Evolutionary conservation across 768 basidiomycete species (phyloP), one percentile per base, ranked within the genome.

Genomic region (Russula lepida): DNA sequence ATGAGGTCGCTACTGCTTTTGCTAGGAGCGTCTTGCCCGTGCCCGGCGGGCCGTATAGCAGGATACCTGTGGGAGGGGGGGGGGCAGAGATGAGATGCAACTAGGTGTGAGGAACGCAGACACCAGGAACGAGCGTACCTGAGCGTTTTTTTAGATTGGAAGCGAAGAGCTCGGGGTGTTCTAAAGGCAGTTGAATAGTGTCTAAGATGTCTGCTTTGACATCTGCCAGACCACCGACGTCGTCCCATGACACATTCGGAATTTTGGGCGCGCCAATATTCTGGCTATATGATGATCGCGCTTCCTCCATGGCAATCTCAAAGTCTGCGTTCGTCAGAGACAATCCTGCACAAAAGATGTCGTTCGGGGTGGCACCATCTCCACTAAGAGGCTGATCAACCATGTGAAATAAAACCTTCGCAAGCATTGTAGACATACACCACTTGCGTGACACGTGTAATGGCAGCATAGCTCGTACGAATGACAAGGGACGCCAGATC

Each of bases 251-350:
- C 0, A 99, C 94, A 64, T 80, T 88, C 1, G 97, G 97, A 37
- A 99, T 99, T 66, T 89, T 94, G 0, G 97, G 97, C 27, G 93
- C 92, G n/a, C 95, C 95, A 62, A 98, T 95, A 69, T 82, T 92
- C 70, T 94, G 91, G 8, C 91, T 88, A 72, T 95, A 95, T 0
- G 88, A 81, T 11, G 81, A 74, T 56, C 93, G 78, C 13, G 89
- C 88, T 62, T 84, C 81, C 13, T 78, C 77, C 21, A 98, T 77
- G 0, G 92, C 92, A 17, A 66, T 59, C 4, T 86, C 81, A 67
- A 98, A 86, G 69, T 98, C 92, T 44, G 76, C 76, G 0, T 78
- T 77, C 21, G 75, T 79, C 35, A 85, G 63, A 8, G 77, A 72
- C 8, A 82, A 67, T 2, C 78, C 79, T 5, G 76, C 76, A 6